phyloP scores from a whole-genome alignment of 108 stramenopile species.

The Skeletonema grethae region DNA sequence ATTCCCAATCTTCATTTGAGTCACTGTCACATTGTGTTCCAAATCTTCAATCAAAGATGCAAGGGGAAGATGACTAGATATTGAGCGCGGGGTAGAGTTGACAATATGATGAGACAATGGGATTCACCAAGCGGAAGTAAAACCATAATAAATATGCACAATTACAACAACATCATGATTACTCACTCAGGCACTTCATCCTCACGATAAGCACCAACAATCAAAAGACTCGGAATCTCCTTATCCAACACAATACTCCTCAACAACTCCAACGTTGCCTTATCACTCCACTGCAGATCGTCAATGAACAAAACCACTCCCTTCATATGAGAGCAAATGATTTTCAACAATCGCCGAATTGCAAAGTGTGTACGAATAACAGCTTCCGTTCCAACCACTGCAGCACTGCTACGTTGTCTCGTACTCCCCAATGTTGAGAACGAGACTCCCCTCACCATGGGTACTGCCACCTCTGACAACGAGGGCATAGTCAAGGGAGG shows the following conservation, averaged over 20 bases:
- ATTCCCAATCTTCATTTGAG: conserved; percentile 12
- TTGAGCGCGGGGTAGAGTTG: no score
- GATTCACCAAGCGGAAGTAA: no score
- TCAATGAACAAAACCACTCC: conserved; percentile 31
- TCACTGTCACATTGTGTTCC: not conserved
- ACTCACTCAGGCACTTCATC: conserved; percentile 25
- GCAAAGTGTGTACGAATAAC: conserved; percentile 13
- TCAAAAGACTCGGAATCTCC: conserved; percentile 4
- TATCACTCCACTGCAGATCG: conserved; percentile 46
- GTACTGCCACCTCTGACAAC: no score
- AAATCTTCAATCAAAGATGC: not conserved
- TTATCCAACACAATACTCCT: conserved; percentile 8
- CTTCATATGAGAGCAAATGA: conserved; percentile 14
- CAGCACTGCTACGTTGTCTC: no score
- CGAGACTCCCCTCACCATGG: not conserved
- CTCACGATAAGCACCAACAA: conserved; percentile 45
- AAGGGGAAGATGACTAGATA: conserved; percentile 7
- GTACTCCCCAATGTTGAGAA: not conserved
- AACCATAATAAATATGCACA: no score
- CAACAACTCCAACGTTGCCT: conserved; percentile 29
- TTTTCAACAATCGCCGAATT: conserved; percentile 9
- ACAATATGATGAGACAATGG: no score
- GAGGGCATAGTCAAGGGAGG: no score
- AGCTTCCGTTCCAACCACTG: conserved; percentile 3
- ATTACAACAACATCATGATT: no score